Base-by-base conservation (phyloP, 83 land plant species). In the Picea abies region DNA sequence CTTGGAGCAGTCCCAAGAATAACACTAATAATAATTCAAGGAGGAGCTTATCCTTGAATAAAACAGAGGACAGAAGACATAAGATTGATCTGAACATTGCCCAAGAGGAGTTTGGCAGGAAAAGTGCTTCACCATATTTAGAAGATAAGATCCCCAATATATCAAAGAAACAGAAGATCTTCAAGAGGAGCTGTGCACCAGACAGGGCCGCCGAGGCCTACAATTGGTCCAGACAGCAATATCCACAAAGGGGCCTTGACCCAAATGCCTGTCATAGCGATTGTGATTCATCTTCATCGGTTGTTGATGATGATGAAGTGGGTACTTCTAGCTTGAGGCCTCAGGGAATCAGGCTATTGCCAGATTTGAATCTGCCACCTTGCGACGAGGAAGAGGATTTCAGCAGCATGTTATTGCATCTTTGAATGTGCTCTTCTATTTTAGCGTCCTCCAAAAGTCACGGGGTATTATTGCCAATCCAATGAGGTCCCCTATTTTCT, bases 301-400 rank as follows among this genome's bases (percentile, higher is more conserved):
- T 79, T 20, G 80, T 79, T 10, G 80, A 79, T 79, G 80, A 79
- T 60, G 80, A 79, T 29, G 80, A 58, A 32, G 65, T 58, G 19
- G 65, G 80, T 7, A 17, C 80, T 60, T 32, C 65, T 58, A 79
- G 39, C 44, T 29, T 58, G 66, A 79, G 80, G 80, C 80, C 66
- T 14, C 49, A 47, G 29, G 78, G 78, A 75, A 15, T 56, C 26
- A 75, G 78, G 58, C 60, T 37, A 71, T 25, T 79, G 66, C 65
- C 60, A 32, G 80, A 79, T 79, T 60, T 79, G 80, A 79, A 79
- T n/a, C 68, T 79, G n/a, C 80, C 80, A 9, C 80, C 80, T n/a
- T 79, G 44, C 60, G 80, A 79, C 4, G 80, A 79, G 15, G 80
- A 79, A 60, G 80, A 79, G 37, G 80, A 61, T 29, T 60, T 79